Base-by-base conservation (phyloP, 495 filamentous ascomycete species). In the Aspergillus avenaceus region DNA sequence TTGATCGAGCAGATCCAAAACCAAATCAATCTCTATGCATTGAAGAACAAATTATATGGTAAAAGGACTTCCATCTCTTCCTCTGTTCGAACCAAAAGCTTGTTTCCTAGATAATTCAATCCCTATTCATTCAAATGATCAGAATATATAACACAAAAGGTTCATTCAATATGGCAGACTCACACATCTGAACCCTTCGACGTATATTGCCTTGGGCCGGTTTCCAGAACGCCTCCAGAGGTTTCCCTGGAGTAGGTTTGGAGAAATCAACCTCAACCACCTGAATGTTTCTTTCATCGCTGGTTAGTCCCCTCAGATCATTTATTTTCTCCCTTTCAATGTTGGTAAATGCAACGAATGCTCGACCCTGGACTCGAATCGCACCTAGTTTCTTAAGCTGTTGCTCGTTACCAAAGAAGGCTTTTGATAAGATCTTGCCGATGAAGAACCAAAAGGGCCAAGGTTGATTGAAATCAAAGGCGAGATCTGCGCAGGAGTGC, bases 371-470 rank as follows among this genome's bases (percentile, higher is more conserved):
- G 24, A 53, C 50, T 1, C 25, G 44, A 47, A 53, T 41, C 18
- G 27, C 1, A 24, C 45, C 45, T 22, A 51, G 40, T 41, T 41
- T 44, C 25, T 45, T 19, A 48, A 53, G 50, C 26, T 47, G 44
- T 22, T 32, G 25, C 37, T 48, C 50, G 18, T 48, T 19, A 25
- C 26, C 21, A 36, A 48, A 47, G 36, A 53, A 36, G 4, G 32
- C 13, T 29, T 53, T 53, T 3, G 50, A 53, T 42, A 53, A 3
- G 14, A 43, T 36, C 44, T 53, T 53, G 8, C 50, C 44, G 23
- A 53, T 38, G 18, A 43, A 53, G n/a, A 53, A 53, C 50, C 50
- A 48, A 36, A 42, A 34, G 8, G 50, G 34, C 50, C 50, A 53
- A 34, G 44, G 40, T 13, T 36, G 47, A 19, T 53, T 26, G 36